phyloP scores from a whole-genome alignment of 2,329 filamentous ascomycete species.

The Fusarium anthophilum region DNA sequence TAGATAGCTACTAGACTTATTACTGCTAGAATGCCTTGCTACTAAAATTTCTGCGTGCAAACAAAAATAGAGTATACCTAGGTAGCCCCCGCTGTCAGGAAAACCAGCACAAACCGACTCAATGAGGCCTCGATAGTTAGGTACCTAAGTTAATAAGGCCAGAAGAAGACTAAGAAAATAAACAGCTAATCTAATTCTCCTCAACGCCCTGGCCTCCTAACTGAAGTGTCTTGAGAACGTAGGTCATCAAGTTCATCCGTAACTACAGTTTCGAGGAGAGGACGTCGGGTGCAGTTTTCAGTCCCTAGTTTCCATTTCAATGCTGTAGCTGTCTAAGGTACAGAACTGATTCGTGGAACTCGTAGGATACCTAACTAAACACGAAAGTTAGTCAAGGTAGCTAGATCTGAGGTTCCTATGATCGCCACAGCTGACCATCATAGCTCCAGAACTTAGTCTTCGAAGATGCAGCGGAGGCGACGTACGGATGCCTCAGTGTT shows the following conservation, averaged over 20 bases:
- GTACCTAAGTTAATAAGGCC: too few relatives aligned
- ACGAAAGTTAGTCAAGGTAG: background rate
- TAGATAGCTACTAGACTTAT: background rate
- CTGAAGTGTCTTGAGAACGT: background rate
- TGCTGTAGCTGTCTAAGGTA: background rate
- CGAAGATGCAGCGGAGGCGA: background rate
- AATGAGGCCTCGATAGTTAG: background rate
- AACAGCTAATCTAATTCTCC: too few relatives aligned
- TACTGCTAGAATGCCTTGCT: background rate
- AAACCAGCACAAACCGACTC: background rate
- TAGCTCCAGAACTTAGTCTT: background rate
- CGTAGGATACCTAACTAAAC: background rate
- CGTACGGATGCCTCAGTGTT: background rate
- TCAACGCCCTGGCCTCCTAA: background rate
- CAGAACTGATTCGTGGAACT: background rate
- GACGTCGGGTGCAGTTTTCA: background rate
- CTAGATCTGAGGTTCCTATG: background rate
- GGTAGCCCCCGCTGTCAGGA: background rate
- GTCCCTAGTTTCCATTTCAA: background rate
- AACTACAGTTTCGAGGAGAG: background rate
- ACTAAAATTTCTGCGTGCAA: background rate
- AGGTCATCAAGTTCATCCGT: background rate
- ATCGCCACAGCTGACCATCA: background rate
- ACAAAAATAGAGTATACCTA: background rate
- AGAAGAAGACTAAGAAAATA: background rate